Base-by-base conservation (phyloP, 1,284 basidiomycete genomes). In the Porogramme epimiltina region DNA sequence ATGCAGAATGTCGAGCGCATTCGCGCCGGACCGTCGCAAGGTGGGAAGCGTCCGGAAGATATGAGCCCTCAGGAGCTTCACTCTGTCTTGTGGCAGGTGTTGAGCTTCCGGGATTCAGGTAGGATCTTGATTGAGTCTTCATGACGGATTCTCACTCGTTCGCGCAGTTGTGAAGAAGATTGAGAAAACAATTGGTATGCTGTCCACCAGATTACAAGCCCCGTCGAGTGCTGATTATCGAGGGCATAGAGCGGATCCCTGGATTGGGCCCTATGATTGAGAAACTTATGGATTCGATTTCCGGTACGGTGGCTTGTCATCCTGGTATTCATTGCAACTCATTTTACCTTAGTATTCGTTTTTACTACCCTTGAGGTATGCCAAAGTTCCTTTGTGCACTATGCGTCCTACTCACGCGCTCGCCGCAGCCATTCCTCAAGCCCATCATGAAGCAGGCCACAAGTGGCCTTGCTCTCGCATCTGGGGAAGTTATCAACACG, bases 61-160 rank as follows among this genome's bases (percentile, higher is more conserved):
- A 92, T 97, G 93, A 85, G 74, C 49, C 93, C 95, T 1, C 91
- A 95, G 68, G 93, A 97, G 70, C 66, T 96, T 54, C 89, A 95
- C 70, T 73, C 82, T 2, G 83, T 85, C 3, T 71, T 96, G 15
- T 96, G 93, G 93, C 84, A 91, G 70, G 85, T 97, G 11, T 71
- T 97, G 63, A 85, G 79, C 41, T 95, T 95, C 72, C 80, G 93
- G 45, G 95, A 98, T 71, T 65, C 63, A 11, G 66, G 68, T 70
- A 19, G 25, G 66, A 57, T 8, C 4, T 4, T 34, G 13, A 20
- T 28, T 3, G 26, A 15, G 19, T 25, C 33, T 16, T 31, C 23
- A 38, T 25, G 10, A 13, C 15, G 19, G 13, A 8, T 22, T 39
- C 15, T 11, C 43, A 31, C 28, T 31, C 28, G 28, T 31, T 15